Evolutionary conservation across 2,329 filamentous ascomycete species (phyloP), one percentile per base, ranked within the genome.

Genomic region (Sporothrix brasiliensis): DNA sequence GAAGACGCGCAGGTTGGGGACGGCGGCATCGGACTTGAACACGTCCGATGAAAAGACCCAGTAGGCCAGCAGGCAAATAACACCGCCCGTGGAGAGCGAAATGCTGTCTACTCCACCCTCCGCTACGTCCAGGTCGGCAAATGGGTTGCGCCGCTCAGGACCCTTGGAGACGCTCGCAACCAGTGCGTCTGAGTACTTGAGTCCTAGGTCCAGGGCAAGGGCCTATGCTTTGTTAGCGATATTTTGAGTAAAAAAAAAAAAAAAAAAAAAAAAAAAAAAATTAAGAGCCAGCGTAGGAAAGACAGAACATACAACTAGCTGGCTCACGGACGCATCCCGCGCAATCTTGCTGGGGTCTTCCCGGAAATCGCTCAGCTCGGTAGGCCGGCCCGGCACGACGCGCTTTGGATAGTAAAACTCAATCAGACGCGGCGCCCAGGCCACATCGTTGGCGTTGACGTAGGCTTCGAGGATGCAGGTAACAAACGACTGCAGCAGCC

Each of bases 391-490:
- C 0, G 87, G 85, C 7, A 93, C 84, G 27, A 88, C 83, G 75
- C 84, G 88, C 69, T 87, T 84, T 0, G 91, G 91, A 68, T 87
- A 83, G 73, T 89, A 87, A 71, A 86, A 88, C 79, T 94, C 92
- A 73, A 91, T 83, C 70, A 93, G 78, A 67, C 92, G 81, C 16
- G 86, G 81, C 2, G 88, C 84, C 88, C 88, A 90, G 60, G 86
- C 84, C 77, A 90, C 78, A 30, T 82, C 81, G 74, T 88, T 86
- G 7, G 80, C 81, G 74, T 88, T 88, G 72, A 92, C 85, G 74
- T 92, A 94, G 60, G 90, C 86, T 77, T 94, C 91, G 13, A 94
- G 80, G 21, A 94, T 81, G 76, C 92, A 91, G 0, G 91, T 92
- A n/a, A 92, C 84, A 78, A 95, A 94, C 1, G 89, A 89, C 76